These are phyloP conservation scores for Prunella vulgaris DNA, from an alignment of 257 asterid species.

Conservation along the genomic window DNA sequence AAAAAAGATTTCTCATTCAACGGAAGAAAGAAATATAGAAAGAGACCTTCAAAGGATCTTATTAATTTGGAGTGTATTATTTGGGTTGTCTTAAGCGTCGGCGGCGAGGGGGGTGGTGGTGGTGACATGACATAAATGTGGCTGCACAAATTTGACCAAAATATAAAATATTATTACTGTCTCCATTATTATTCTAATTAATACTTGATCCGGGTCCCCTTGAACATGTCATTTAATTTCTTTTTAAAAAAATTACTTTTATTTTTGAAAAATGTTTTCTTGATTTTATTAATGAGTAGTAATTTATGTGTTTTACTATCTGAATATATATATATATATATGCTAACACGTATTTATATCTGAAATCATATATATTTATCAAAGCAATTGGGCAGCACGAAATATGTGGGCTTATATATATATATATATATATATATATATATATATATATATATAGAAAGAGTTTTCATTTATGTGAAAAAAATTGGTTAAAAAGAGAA, in stretches of 20 bases:
- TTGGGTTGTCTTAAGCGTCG: constrained; percentile 27
- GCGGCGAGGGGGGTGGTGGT: constrained; percentile 11
- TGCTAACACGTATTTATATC: background rate
- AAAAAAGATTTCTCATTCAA: constrained; percentile 1
- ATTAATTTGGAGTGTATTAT: background rate
- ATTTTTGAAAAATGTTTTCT: too few species aligned
- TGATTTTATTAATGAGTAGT: background rate
- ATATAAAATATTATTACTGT: background rate
- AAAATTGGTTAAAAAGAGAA: too few species aligned
- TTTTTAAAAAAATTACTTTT: too few species aligned
- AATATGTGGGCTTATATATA: too few species aligned
- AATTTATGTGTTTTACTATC: background rate
- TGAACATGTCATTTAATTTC: constrained; percentile 4
- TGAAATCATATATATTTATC: too few species aligned
- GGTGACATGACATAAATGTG: background rate
- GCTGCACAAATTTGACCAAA: constrained; percentile 31
- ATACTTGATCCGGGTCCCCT: constrained; percentile 2
- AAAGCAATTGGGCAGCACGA: too few species aligned
- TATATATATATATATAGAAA: too few species aligned
- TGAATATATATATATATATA: too few species aligned
- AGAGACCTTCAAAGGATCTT: background rate
- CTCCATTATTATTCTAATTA: constrained; percentile 18
- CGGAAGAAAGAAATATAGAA: constrained; percentile 3
- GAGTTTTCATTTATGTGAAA: too few species aligned
- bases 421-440: too few species aligned